Conservation (phyloP, 768 basidiomycete genomes). For the Tricholoma furcatifolium region DNA sequence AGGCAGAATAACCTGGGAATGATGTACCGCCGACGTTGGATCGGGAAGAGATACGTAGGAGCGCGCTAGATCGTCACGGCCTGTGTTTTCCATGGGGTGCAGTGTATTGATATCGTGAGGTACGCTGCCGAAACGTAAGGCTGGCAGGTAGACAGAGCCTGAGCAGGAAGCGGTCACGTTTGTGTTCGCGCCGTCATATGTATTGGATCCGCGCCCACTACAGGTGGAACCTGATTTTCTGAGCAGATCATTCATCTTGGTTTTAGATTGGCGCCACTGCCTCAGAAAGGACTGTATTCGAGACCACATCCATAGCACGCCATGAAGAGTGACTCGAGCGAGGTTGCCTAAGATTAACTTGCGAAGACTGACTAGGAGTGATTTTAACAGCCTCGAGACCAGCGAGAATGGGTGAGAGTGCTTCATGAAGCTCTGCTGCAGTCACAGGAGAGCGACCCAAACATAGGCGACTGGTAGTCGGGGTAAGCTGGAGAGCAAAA, state of each 20-base stretch:
- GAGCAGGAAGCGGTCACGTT: background rate
- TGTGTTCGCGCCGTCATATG: background rate
- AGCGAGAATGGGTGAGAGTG: background rate
- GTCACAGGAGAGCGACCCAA: background rate
- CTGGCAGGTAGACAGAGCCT: background rate
- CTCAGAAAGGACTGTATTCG: background rate
- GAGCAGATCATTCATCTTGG: background rate
- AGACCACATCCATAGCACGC: constrained; percentile 5
- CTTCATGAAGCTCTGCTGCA: background rate
- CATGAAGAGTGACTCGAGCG: constrained; percentile 1
- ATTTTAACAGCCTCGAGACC: background rate
- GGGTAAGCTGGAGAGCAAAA: no score
- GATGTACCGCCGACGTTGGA: background rate
- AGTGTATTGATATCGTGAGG: background rate
- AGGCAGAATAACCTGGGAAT: background rate
- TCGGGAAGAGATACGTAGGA: constrained; percentile 3
- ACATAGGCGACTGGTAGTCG: background rate
- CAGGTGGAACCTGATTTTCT: background rate
- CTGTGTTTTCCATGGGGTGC: background rate
- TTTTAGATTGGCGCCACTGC: background rate
- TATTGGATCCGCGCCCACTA: background rate
- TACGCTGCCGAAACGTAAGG: background rate
- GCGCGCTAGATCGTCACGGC: background rate
- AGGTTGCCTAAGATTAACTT: constrained; percentile 6
- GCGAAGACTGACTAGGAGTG: constrained; percentile 4